Evolutionary conservation across 805 yeast genomes (phyloP), one percentile per base, ranked within the genome.

Genomic region (Candida morakotiae): DNA sequence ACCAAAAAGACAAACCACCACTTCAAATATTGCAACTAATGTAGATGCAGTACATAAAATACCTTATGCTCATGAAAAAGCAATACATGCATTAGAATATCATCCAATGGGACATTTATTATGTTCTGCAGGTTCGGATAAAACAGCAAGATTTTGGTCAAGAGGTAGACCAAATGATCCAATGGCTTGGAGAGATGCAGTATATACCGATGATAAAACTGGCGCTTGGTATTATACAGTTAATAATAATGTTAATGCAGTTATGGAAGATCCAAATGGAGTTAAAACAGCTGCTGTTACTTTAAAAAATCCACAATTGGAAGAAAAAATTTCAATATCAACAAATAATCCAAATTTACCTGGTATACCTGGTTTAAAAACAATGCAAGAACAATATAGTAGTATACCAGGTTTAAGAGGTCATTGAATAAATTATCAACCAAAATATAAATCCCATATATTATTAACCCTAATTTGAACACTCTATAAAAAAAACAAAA

Each of bases 31-130:
- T 11, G 29, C 39, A 11, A 27, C 43, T n/a, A 35, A 52, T 3
- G 41, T 48, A 11, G 64, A 73, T 52, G 52, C 81, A 8, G 64
- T 63, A 26, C 89, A 83, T 51, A 60, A 62, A 13, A 84, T 93
- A 24, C 96, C 97, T 2, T 81, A 76, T 60, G 98, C 98, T 0
- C 99, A 93, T 58, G 96, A 88, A 52, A 85, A 86, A 64, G 94
- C 95, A 3, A 79, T 93, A 36, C 88, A 91, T 60, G 79, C 95
- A 3, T 59, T 93, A 39, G 91, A 89, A 42, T 93, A 88, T 55
- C 97, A 89, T 60, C 98, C 98, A 2, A 67, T 85, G 49, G 99
- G 99, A 3, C 97, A 93, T 60, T 66, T 91, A 35, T 65, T 93
- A 24, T 81, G 94, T 38, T 80, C 96, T 6, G 98, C 96, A 0